Percentiles rank a stretch among this genome's conserved stretches.
phyloP scores from a whole-genome alignment of 2,329 filamentous ascomycete genomes.

The Xylaria digitata region DNA sequence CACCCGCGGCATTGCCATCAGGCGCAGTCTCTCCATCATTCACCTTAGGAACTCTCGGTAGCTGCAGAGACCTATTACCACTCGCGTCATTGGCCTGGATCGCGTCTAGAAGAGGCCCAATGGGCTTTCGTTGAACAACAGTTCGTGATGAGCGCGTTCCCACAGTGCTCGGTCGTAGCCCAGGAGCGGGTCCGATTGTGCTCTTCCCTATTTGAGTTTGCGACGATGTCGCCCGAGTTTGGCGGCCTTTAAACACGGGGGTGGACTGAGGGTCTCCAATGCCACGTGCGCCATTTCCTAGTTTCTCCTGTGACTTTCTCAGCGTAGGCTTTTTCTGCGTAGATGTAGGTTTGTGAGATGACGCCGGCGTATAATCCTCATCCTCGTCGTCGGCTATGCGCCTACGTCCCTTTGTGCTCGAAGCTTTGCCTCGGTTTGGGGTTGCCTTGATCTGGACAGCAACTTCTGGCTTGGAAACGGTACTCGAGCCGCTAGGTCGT shows the following conservation, averaged over 20 bases:
- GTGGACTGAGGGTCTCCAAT: background rate
- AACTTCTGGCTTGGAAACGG: background rate
- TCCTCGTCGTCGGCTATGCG: background rate
- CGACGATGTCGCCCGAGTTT: background rate
- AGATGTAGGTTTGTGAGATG: background rate
- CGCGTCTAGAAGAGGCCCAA: constrained; percentile 8
- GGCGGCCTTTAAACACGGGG: background rate
- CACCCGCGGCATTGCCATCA: background rate
- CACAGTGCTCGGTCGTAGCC: background rate
- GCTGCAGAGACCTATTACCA: background rate
- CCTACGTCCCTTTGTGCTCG: background rate
- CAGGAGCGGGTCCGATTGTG: background rate
- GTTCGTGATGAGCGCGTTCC: background rate
- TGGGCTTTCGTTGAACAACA: background rate
- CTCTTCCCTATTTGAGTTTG: background rate
- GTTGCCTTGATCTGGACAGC: background rate
- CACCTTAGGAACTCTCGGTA: background rate
- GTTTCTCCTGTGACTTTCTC: background rate
- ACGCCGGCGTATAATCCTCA: constrained; percentile 11
- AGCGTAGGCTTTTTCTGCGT: background rate
- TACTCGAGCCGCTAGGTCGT: background rate
- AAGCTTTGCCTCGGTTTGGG: background rate
- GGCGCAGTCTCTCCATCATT: background rate
- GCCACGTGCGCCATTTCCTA: background rate
- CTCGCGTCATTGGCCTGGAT: background rate